Conservation (phyloP, 1,284 basidiomycete species). For the Thelephora terrestris region DNA sequence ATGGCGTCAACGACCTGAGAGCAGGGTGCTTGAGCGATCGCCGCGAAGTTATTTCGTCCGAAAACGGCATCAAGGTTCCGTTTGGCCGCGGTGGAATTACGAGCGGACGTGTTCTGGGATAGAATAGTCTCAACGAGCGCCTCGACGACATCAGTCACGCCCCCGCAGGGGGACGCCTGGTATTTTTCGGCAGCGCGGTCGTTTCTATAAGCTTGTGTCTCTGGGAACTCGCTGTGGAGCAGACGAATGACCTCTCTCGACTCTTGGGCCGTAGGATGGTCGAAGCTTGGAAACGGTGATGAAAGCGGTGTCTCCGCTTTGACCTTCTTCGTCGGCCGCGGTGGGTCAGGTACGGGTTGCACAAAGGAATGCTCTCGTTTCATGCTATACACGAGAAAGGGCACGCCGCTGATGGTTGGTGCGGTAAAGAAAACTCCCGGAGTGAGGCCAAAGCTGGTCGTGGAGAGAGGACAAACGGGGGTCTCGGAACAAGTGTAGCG, state of each 20-base stretch:
- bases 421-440: background rate
- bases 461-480: background rate
- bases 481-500: constrained; percentile 1
- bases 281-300: constrained; percentile 48
- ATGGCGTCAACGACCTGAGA: constrained; percentile 51
- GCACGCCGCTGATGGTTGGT: background rate
- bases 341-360: constrained; percentile 6
- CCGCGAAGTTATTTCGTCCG: constrained; percentile 50
- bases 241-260: constrained; percentile 37
- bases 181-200: constrained; percentile 15
- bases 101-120: constrained; percentile 61
- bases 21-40: constrained; percentile 43
- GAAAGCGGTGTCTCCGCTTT: constrained; percentile 35
- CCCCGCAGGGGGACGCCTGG: constrained; percentile 42
- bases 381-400: constrained; percentile 5
- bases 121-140: constrained; percentile 64
- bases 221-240: constrained; percentile 18
- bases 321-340: constrained; percentile 34
- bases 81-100: constrained; percentile 60
- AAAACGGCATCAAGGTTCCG: constrained; percentile 45
- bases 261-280: constrained; percentile 40
- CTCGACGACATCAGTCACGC: constrained; percentile 57
- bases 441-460: background rate
- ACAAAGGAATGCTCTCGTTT: constrained; percentile 18
- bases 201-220: background rate